Conservation (phyloP, 208 protist species). For the Trypanosoma vivax region DNA sequence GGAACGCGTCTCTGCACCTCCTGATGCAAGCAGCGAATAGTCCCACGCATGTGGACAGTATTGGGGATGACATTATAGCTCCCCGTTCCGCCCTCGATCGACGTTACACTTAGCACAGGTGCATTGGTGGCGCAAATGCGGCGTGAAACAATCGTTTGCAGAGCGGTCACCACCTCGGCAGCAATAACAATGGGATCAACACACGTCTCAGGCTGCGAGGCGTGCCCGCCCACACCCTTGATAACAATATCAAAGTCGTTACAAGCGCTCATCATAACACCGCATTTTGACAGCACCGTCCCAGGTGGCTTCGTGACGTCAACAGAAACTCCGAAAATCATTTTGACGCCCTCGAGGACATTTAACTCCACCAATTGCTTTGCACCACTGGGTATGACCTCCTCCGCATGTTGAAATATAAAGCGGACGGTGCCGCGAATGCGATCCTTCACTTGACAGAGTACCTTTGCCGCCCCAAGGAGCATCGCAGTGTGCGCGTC, state of each 20-base stretch:
- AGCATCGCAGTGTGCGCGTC: constrained; percentile 70
- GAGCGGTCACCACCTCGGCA: constrained; percentile 40
- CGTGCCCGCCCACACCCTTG: constrained; percentile 55
- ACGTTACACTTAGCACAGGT: constrained; percentile 60
- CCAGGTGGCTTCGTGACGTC: constrained; percentile 21
- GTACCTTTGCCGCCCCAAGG: constrained; percentile 54
- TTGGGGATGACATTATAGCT: constrained; percentile 77
- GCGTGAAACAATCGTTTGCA: constrained; percentile 64
- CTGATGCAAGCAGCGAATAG: constrained; percentile 60
- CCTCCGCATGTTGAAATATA: constrained; percentile 73
- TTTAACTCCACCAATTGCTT: constrained; percentile 37
- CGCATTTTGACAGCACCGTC: constrained; percentile 19
- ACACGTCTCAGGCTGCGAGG: constrained; percentile 56
- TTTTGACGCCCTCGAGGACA: constrained; percentile 48
- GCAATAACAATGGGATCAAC: constrained; percentile 60
- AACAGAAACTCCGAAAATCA: constrained; percentile 49
- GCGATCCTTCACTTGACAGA: constrained; percentile 34
- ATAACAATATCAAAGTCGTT: constrained; percentile 71
- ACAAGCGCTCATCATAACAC: constrained; percentile 40
- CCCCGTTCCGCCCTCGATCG: constrained; percentile 44
- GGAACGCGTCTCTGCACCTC: constrained; percentile 53
- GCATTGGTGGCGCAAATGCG: constrained; percentile 49
- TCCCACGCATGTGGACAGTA: constrained; percentile 56
- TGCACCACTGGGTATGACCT: constrained; percentile 50
- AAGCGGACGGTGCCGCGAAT: constrained; percentile 62